These are phyloP conservation scores for Penicillium herquei DNA, from an alignment of 495 filamentous ascomycete species.

Conservation along the genomic window DNA sequence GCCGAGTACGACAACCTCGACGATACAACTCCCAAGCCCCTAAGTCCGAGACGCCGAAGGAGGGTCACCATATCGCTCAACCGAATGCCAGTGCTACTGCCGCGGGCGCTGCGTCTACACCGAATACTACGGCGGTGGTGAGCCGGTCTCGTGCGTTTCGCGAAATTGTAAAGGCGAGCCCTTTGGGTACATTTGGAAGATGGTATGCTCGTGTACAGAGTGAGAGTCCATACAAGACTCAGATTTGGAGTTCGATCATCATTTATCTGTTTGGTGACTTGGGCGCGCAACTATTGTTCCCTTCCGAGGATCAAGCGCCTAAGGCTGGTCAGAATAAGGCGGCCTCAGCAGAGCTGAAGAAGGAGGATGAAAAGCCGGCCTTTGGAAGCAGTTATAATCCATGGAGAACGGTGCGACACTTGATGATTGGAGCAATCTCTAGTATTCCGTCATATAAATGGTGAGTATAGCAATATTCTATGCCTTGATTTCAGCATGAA, in stretches of 20 bases:
- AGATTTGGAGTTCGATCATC: slow-evolving; percentile 69
- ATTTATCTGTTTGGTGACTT: slow-evolving; percentile 81
- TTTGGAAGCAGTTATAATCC: slow-evolving; percentile 65
- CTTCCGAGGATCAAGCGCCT: slow-evolving; percentile 24
- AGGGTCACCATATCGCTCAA: slow-evolving; percentile 1
- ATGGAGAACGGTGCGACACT: slow-evolving; percentile 63
- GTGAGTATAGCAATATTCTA: slow-evolving; percentile 33
- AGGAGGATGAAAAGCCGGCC: slow-evolving; percentile 11
- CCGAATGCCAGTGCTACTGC: slow-evolving; percentile 10
- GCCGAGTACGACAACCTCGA: slow-evolving; percentile 25
- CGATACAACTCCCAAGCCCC: slow-evolving; percentile 26
- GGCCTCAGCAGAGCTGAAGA: slow-evolving; percentile 3
- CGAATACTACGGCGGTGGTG: slow-evolving; percentile 40
- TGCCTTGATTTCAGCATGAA: background rate
- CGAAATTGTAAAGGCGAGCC: slow-evolving; percentile 56
- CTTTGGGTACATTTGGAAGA: slow-evolving; percentile 36
- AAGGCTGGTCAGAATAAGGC: background rate
- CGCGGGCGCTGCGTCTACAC: slow-evolving; percentile 22
- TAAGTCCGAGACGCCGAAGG: slow-evolving; percentile 8
- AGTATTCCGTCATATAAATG: slow-evolving; percentile 81
- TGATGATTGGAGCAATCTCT: slow-evolving; percentile 68
- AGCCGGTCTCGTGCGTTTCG: slow-evolving; percentile 56
- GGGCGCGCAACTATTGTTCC: slow-evolving; percentile 65
- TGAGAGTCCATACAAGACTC: slow-evolving; percentile 70
- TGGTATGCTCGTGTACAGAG: slow-evolving; percentile 68